Percentiles rank a stretch among this genome's conserved stretches.
phyloP scores from a whole-genome alignment of 805 yeast genomes.

The Candida boidinii region DNA sequence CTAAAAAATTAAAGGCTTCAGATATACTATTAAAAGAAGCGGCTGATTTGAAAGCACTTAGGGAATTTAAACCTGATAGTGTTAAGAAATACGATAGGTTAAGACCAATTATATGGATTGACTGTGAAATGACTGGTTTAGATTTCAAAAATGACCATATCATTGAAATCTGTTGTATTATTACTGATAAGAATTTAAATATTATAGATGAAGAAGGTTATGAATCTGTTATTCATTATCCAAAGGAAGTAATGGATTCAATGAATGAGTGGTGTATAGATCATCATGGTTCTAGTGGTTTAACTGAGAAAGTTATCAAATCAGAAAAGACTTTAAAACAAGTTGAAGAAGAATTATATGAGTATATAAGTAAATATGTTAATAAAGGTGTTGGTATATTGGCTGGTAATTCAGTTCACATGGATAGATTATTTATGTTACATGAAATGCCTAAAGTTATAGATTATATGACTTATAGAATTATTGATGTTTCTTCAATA shows the following conservation, averaged over 20 bases:
- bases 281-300: slow-evolving; percentile 74
- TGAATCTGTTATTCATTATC: slow-evolving; percentile 73
- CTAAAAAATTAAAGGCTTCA: too few relatives aligned
- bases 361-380: slow-evolving; percentile 49
- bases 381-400: slow-evolving; percentile 55
- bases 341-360: slow-evolving; percentile 60
- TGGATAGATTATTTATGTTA: slow-evolving; percentile 80
- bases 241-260: slow-evolving; percentile 46
- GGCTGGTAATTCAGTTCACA: slow-evolving; percentile 90
- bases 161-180: slow-evolving; percentile 83
- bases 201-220: slow-evolving; percentile 64
- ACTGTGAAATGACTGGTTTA: slow-evolving; percentile 98
- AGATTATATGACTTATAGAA: slow-evolving; percentile 59
- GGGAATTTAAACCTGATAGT: too few relatives aligned
- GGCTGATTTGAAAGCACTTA: too few relatives aligned
- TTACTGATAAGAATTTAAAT: slow-evolving; percentile 78
- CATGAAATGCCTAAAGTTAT: slow-evolving; percentile 73
- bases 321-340: slow-evolving; percentile 42
- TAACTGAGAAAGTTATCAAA: slow-evolving; percentile 59
- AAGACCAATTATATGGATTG: slow-evolving; percentile 76
- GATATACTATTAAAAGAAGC: too few relatives aligned
- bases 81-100: slow-evolving; percentile 10
- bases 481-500: slow-evolving; percentile 83
- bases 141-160: slow-evolving; percentile 74
- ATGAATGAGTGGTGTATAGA: slow-evolving; percentile 88